Conservation (phyloP, 495 filamentous ascomycete species). For the Aspergillus leporis region DNA sequence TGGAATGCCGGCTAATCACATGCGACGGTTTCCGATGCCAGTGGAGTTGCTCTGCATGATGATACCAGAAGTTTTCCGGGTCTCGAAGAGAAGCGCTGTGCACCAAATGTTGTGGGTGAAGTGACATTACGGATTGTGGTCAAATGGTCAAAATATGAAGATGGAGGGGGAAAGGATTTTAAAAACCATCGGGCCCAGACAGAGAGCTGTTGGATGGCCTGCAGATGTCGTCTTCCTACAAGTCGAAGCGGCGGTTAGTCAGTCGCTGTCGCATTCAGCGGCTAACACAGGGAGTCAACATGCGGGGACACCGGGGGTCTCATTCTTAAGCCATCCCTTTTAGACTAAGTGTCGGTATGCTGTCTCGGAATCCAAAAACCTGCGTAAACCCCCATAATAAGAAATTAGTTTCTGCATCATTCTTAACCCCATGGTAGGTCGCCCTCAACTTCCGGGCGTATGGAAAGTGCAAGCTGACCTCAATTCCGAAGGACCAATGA, state of each 20-base stretch:
- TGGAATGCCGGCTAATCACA: conserved; percentile 34
- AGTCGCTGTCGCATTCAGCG: conserved; percentile 2
- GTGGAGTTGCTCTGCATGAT: conserved; percentile 70
- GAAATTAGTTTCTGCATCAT: no score
- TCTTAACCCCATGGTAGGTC: no score
- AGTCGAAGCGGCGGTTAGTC: not conserved
- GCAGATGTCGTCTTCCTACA: not conserved
- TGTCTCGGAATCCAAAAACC: no score
- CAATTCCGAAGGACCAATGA: no score
- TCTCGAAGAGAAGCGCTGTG: conserved; percentile 41
- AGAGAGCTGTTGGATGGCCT: not conserved
- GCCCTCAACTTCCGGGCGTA: no score
- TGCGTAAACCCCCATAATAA: no score
- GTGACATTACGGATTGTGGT: conserved; percentile 3
- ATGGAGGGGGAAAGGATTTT: not conserved
- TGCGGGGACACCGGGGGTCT: not conserved
- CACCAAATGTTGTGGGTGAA: conserved; percentile 40
- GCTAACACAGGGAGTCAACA: not conserved
- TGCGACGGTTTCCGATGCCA: conserved; percentile 73
- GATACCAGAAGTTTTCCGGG: conserved; percentile 75
- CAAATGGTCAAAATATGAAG: not conserved
- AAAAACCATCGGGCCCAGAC: not conserved
- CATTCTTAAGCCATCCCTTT: not conserved
- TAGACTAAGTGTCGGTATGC: no score
- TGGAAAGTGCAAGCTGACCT: no score